These are phyloP conservation scores for Aspergillus panamensis DNA, from an alignment of 495 filamentous ascomycete species.

Conservation along the genomic window DNA sequence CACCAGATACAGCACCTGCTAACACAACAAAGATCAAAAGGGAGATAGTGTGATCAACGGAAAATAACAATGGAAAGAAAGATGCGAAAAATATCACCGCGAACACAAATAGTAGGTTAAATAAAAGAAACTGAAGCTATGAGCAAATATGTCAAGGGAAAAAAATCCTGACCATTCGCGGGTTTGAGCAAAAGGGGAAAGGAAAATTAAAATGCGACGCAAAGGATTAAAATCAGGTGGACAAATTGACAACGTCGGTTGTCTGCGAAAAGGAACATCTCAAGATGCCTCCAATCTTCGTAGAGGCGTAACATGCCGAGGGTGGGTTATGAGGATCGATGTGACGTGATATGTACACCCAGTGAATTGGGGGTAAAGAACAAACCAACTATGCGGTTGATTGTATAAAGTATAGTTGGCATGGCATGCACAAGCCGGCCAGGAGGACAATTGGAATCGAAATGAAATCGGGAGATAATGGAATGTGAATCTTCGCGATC, in stretches of 20 bases:
- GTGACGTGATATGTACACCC: neutral
- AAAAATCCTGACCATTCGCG: neutral
- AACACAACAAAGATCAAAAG: constrained; percentile 12
- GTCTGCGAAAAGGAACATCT: neutral
- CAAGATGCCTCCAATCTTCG: too few relatives aligned
- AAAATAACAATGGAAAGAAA: neutral
- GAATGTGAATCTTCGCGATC: neutral
- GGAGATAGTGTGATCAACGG: constrained; percentile 16
- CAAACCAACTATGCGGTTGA: neutral
- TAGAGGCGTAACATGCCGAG: too few relatives aligned
- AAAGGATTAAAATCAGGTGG: neutral
- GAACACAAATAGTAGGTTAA: neutral
- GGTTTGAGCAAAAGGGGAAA: neutral
- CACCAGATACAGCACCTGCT: constrained; percentile 31
- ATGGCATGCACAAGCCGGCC: neutral
- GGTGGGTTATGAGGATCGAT: too few relatives aligned
- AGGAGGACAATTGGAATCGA: neutral
- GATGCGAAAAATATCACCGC: constrained; percentile 4
- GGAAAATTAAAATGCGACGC: neutral
- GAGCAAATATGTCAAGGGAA: neutral
- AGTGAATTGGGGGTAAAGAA: neutral
- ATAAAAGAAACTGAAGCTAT: neutral
- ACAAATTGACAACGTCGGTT: neutral
- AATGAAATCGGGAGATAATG: neutral
- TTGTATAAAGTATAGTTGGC: too few relatives aligned